These are phyloP conservation scores for Rostrohypoxylon terebratum DNA, from an alignment of 495 filamentous ascomycete genomes.

Conservation along the genomic window DNA sequence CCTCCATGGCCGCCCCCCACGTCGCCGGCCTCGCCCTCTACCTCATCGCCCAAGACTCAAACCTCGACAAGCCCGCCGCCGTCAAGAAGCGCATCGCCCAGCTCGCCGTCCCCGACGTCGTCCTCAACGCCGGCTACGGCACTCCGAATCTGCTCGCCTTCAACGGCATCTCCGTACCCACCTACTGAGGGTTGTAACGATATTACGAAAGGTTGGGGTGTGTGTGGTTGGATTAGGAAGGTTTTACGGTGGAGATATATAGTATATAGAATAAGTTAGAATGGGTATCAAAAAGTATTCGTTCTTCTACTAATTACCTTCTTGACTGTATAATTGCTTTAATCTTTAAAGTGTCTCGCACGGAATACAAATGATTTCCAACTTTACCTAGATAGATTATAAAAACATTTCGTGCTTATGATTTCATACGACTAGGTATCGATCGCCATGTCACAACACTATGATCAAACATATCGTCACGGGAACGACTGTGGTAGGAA, in stretches of 20 bases:
- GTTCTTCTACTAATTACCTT: neutral
- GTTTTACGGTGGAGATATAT: neutral
- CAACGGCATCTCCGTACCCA: conserved; percentile 40
- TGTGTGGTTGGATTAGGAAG: neutral
- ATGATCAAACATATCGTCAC: conserved; percentile 3
- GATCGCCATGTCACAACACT: neutral
- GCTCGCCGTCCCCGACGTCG: conserved; percentile 45
- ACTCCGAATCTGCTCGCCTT: conserved; percentile 49
- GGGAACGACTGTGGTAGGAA: neutral
- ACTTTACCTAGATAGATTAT: neutral
- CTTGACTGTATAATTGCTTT: neutral
- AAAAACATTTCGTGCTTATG: neutral
- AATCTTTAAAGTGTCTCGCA: neutral
- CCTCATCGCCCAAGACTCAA: conserved; percentile 50
- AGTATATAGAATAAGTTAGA: neutral
- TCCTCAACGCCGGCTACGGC: conserved; percentile 27
- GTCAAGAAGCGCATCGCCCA: conserved; percentile 47
- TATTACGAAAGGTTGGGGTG: neutral
- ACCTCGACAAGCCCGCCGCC: conserved; percentile 38
- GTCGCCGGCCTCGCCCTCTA: conserved; percentile 63
- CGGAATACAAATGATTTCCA: neutral
- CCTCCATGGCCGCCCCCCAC: conserved; percentile 66
- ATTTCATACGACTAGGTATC: neutral
- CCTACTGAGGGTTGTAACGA: neutral
- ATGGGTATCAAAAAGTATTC: neutral